Conservation (phyloP, 345 rosid species). For the Atalantia buxifolia region DNA sequence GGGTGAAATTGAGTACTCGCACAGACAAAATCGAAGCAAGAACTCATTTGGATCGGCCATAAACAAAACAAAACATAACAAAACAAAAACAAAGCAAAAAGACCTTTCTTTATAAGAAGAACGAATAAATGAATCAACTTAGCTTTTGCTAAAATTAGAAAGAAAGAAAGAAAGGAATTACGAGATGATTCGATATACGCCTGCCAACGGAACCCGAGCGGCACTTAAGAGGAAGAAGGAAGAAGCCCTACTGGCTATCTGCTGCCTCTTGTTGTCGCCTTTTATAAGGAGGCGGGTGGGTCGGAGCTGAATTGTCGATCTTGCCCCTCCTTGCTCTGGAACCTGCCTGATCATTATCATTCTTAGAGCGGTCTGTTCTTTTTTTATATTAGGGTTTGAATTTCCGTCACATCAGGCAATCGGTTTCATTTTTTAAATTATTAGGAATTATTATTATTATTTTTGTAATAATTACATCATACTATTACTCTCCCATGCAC, state of each 20-base stretch:
- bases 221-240: no score
- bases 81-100: not conserved
- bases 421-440: no score
- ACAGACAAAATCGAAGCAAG: not conserved
- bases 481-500: no score
- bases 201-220: not conserved
- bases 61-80: not conserved
- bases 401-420: not conserved
- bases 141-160: not conserved
- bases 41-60: constrained; percentile 16
- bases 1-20: constrained; percentile 17
- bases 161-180: not conserved
- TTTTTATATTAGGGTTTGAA: not conserved
- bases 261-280: no score
- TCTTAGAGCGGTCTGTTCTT: no score
- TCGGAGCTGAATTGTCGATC: not conserved
- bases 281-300: not conserved
- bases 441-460: no score
- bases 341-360: not conserved
- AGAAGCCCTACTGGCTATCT: not conserved
- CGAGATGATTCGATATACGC: not conserved
- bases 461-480: no score
- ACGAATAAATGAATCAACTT: not conserved
- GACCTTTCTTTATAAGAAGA: no score
- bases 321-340: not conserved